Percentiles rank a stretch among this genome's conserved stretches.
Conservation (phyloP, 2,329 filamentous ascomycete genomes). For the Colletotrichum gigasporum region DNA sequence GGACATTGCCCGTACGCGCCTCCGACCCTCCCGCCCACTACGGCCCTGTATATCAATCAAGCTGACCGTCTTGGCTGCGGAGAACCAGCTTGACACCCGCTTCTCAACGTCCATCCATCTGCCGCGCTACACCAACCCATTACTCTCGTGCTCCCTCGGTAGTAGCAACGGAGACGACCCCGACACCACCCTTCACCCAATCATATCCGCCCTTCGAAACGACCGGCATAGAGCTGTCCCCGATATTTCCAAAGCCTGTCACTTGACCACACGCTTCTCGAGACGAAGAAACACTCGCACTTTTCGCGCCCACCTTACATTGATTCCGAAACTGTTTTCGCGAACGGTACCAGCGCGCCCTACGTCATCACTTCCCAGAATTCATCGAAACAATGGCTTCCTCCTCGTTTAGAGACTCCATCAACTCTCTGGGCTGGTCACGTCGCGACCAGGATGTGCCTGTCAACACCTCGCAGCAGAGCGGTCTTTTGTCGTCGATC, state of each 20-base stretch:
- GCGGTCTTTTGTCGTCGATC: conserved; percentile 81
- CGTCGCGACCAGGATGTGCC: conserved; percentile 82
- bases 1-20: not conserved
- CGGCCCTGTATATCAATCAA: conserved; percentile 15
- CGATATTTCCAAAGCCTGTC: conserved; percentile 5
- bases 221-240: conserved; percentile 1
- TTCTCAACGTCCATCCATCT: conserved; percentile 13
- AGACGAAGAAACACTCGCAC: not conserved
- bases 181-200: conserved; percentile 7
- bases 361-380: conserved; percentile 6
- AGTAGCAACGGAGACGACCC: conserved; percentile 14
- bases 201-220: not conserved
- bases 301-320: not conserved
- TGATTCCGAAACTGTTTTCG: not conserved
- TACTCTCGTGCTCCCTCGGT: not conserved
- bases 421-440: conserved; percentile 95
- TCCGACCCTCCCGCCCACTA: not conserved
- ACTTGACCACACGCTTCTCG: conserved; percentile 12
- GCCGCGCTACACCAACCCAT: conserved; percentile 18
- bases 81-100: not conserved
- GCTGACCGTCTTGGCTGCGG: conserved; percentile 15
- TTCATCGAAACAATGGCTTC: conserved; percentile 75
- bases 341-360: not conserved
- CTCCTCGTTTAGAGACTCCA: conserved; percentile 88
- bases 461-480: conserved; percentile 75